A percentile compares a stretch with the other conserved stretches of the same genome.
These are phyloP conservation scores for Alternaria gansuensis DNA, from an alignment of 2,329 filamentous ascomycete species.

Conservation along the genomic window DNA sequence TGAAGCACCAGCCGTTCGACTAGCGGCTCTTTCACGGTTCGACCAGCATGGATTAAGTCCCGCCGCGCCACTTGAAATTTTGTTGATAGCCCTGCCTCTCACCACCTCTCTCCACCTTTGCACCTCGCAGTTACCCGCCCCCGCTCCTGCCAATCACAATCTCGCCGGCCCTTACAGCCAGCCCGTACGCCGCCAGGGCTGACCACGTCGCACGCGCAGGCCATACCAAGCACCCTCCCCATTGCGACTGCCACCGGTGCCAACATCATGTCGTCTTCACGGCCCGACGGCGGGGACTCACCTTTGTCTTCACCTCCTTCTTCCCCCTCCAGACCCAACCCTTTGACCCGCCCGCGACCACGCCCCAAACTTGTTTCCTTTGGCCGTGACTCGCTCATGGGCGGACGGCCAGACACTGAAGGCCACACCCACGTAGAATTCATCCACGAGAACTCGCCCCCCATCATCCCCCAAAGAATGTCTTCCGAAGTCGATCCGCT, in stretches of 20 bases:
- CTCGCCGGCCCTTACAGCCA: constrained; percentile 16
- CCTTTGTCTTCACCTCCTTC: constrained; percentile 28
- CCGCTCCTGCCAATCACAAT: constrained; percentile 29
- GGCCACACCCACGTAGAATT: constrained; percentile 35
- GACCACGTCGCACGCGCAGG: constrained; percentile 29
- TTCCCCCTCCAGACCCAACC: constrained; percentile 32
- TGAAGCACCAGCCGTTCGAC: constrained; percentile 12
- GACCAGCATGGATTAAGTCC: constrained; percentile 7
- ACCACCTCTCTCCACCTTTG: constrained; percentile 18
- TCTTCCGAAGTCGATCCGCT: constrained; percentile 46
- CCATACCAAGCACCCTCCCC: constrained; percentile 21
- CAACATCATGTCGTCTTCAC: constrained; percentile 22
- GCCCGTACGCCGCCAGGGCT: constrained; percentile 13
- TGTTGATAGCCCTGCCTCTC: constrained; percentile 18
- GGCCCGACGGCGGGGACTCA: constrained; percentile 16
- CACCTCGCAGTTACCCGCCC: constrained; percentile 8
- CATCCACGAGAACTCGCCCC: constrained; percentile 50
- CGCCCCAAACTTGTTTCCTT: constrained; percentile 52
- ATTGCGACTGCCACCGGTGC: constrained; percentile 19
- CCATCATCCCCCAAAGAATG: constrained; percentile 40
- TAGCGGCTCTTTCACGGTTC: constrained; percentile 16
- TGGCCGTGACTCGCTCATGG: constrained; percentile 38
- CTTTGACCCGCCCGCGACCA: constrained; percentile 24
- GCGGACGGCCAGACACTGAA: constrained; percentile 29
- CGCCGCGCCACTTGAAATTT: constrained; percentile 9